These are phyloP conservation scores for Allomyces macrogynus DNA, from an alignment of 192 early-diverging fungal species.

Conservation along the genomic window DNA sequence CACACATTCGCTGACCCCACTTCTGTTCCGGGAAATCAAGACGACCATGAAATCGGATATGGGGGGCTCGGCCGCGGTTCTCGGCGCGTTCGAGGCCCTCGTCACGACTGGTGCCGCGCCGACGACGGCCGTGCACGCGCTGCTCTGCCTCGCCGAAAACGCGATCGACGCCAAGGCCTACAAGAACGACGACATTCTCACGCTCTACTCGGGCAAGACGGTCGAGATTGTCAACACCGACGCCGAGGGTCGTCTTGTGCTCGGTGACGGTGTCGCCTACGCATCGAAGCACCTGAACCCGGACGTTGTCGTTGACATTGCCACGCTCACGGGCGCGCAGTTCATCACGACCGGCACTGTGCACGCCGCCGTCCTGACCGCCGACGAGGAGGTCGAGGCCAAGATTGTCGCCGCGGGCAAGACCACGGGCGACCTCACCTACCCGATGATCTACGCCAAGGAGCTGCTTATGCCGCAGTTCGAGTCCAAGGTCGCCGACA, in stretches of 20 bases:
- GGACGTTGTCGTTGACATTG: slow-evolving; percentile 11
- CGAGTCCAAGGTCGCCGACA: slow-evolving; percentile 21
- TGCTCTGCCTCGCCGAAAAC: slow-evolving; percentile 35
- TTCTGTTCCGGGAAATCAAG: no score
- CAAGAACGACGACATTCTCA: slow-evolving; percentile 23
- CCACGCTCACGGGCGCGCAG: slow-evolving; percentile 21
- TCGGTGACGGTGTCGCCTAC: slow-evolving; percentile 27
- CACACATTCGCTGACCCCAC: no score
- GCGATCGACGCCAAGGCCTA: slow-evolving; percentile 13
- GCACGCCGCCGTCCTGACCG: slow-evolving; percentile 21
- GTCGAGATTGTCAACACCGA: slow-evolving; percentile 38
- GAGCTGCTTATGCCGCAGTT: slow-evolving; percentile 13
- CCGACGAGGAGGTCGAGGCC: slow-evolving; percentile 15
- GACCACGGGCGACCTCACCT: slow-evolving; percentile 10
- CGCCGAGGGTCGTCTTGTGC: slow-evolving; percentile 17
- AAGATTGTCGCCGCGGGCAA: slow-evolving; percentile 16
- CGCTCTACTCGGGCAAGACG: slow-evolving; percentile 24
- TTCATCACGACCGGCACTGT: slow-evolving; percentile 23
- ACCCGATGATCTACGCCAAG: slow-evolving; percentile 10
- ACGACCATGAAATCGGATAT: slow-evolving; percentile 39
- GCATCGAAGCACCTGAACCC: slow-evolving; percentile 20
- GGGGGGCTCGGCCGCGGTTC: slow-evolving; percentile 26
- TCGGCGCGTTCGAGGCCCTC: slow-evolving; percentile 21
- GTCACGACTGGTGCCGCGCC: slow-evolving; percentile 3
- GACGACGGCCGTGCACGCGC: slow-evolving; percentile 11